Base-by-base conservation (phyloP, 108 stramenopile species). In the Cyclostephanos invisitatus region DNA sequence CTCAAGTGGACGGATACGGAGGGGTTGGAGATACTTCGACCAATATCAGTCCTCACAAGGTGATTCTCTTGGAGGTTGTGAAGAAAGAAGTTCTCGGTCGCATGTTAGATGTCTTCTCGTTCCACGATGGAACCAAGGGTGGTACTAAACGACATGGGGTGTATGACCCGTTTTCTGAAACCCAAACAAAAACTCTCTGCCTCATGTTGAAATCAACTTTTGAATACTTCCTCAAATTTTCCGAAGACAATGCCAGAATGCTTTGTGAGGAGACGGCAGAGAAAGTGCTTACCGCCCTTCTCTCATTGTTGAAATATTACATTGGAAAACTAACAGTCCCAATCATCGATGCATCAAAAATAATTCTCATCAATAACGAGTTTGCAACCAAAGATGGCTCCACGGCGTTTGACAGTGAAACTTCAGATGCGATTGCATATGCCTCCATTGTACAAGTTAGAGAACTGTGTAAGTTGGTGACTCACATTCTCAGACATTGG, bases 401-500 rank as follows among this genome's bases (percentile, higher is more conserved):
- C 25, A 49, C 40, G 24, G 56, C 56, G 24, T 69, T 69, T 22
- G 74, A 72, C 40, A 57, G 35, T 35, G 70, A 67, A 50, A 49
- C 68, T 57, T 46, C 40, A 53, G 73, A 82, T 42, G 73, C 70
- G 61, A 50, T 84, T 21, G 49, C 59, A 27, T 89, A 77, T 57
- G 74, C 87, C 9, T 66, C 54, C 10, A 61, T 64, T 27, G 50
- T 64, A 18, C 86, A 85, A 61, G 72, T 72, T 2, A 46, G 68
- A 12, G 74, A 80, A 71, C 49, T 90, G 7, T 76, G 81, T 55
- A 75, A 53, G 28, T 40, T 88, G 12, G 53, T 83, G 18, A 59
- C 67, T 28, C 86, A 89, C 42, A 66, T 89, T 20, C 57, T 89
- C 5, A 22, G n/a, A 7, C 72, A 78, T 48, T 91, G 88, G 91